phyloP scores from a whole-genome alignment of 2,329 filamentous ascomycete genomes.

The Eutypa lata region DNA sequence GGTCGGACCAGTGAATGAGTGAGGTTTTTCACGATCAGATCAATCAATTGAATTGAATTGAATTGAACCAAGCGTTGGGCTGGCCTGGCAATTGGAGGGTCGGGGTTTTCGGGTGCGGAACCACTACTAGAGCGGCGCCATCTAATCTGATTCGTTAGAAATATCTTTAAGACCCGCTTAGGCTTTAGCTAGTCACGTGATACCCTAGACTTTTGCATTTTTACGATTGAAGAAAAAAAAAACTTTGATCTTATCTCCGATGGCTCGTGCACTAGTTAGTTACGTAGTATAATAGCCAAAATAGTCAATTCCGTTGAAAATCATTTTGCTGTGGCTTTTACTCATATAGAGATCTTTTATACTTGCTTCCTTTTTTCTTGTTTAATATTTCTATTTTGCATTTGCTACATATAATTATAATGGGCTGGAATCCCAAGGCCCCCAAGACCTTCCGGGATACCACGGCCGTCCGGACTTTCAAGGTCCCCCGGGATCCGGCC shows the following conservation, averaged over 20 bases:
- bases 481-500: neutral
- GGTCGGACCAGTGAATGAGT: neutral
- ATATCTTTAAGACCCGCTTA: neutral
- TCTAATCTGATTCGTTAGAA: neutral
- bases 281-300: too few species aligned
- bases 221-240: neutral
- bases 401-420: neutral
- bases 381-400: too few species aligned
- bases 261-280: too few species aligned
- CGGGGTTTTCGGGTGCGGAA: neutral
- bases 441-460: neutral
- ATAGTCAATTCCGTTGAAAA: too few species aligned
- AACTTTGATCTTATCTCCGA: too few species aligned
- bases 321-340: neutral
- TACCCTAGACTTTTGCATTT: neutral
- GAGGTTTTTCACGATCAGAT: neutral
- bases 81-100: neutral
- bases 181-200: neutral
- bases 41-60: conserved; percentile 13
- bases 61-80: neutral
- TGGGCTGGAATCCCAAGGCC: neutral
- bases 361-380: too few species aligned
- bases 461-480: conserved; percentile 1
- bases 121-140: neutral
- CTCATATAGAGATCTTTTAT: neutral